phyloP scores from a whole-genome alignment of 176 grass and related monocot genomes.

The Puya raimondii region DNA sequence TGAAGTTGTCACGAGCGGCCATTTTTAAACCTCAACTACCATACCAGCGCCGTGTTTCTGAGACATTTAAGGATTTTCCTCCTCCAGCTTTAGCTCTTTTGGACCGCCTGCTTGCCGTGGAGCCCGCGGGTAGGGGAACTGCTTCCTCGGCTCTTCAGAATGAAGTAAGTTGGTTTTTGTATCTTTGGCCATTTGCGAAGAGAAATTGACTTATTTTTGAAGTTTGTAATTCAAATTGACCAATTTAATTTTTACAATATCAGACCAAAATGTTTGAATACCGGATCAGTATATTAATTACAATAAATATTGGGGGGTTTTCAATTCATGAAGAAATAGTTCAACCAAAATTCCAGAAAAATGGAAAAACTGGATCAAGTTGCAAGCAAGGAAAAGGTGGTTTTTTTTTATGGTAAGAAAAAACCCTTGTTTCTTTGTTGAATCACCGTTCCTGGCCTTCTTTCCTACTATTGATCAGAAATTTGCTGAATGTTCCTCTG shows the following conservation, averaged over 20 bases:
- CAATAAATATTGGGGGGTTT: too few relatives aligned
- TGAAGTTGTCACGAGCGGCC: slow-evolving; percentile 65
- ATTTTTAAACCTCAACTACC: slow-evolving; percentile 83
- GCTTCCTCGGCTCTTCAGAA: slow-evolving; percentile 69
- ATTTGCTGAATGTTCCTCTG: background rate
- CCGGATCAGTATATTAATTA: too few relatives aligned
- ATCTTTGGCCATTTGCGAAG: slow-evolving; percentile 17
- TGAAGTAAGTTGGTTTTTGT: slow-evolving; percentile 46
- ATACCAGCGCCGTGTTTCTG: slow-evolving; percentile 53
- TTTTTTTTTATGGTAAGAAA: too few relatives aligned
- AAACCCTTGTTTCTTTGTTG: too few relatives aligned
- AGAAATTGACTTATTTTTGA: background rate
- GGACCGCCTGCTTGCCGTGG: slow-evolving; percentile 77
- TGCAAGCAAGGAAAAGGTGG: too few relatives aligned
- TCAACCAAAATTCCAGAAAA: too few relatives aligned
- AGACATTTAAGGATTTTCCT: slow-evolving; percentile 82
- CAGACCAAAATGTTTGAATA: background rate
- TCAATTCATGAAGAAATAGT: too few relatives aligned
- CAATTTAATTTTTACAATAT: background rate
- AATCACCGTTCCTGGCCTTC: too few relatives aligned
- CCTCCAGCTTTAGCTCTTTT: slow-evolving; percentile 59
- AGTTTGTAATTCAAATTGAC: background rate
- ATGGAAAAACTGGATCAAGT: too few relatives aligned
- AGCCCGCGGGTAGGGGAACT: slow-evolving; percentile 66
- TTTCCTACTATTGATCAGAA: background rate